Conservation (phyloP, 805 yeast species). For the Deakozyma indianensis region DNA sequence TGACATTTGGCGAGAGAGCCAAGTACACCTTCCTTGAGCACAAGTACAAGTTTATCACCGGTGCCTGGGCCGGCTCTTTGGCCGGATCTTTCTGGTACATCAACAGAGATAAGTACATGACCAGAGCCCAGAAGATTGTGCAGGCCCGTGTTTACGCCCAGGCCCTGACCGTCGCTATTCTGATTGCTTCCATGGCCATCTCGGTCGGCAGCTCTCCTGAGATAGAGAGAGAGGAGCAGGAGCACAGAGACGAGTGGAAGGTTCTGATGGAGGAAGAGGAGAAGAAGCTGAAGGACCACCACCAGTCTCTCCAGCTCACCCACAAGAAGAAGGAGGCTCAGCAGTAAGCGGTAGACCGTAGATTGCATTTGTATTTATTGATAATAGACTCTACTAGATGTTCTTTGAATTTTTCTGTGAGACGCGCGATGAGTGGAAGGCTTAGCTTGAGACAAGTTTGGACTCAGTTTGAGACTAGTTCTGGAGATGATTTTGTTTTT, state of each 20-base stretch:
- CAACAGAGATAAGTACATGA: conserved; percentile 60
- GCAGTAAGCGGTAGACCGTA: not conserved
- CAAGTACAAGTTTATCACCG: conserved; percentile 36
- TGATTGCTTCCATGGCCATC: conserved; percentile 31
- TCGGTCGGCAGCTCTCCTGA: conserved; percentile 7
- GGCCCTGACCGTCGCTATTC: conserved; percentile 58
- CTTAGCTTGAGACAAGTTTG: too few relatives aligned
- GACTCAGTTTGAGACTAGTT: too few relatives aligned
- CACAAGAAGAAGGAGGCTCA: not conserved
- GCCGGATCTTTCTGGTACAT: conserved; percentile 69
- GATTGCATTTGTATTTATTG: not conserved
- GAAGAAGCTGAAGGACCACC: conserved; percentile 1
- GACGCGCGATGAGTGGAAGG: too few relatives aligned
- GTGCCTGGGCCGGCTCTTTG: conserved; percentile 70
- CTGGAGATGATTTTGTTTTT: too few relatives aligned
- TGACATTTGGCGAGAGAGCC: not conserved
- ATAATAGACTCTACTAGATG: too few relatives aligned
- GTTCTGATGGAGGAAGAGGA: conserved; percentile 5
- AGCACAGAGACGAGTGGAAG: conserved; percentile 3
- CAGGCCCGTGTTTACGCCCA: conserved; percentile 92
- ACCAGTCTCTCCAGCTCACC: not conserved
- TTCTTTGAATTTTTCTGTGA: too few relatives aligned
- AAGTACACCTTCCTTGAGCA: conserved; percentile 2
- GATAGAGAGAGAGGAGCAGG: not conserved
- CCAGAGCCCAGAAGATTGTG: conserved; percentile 65